phyloP scores from a whole-genome alignment of 2,329 filamentous ascomycete species.

The Daldinia sp. region DNA sequence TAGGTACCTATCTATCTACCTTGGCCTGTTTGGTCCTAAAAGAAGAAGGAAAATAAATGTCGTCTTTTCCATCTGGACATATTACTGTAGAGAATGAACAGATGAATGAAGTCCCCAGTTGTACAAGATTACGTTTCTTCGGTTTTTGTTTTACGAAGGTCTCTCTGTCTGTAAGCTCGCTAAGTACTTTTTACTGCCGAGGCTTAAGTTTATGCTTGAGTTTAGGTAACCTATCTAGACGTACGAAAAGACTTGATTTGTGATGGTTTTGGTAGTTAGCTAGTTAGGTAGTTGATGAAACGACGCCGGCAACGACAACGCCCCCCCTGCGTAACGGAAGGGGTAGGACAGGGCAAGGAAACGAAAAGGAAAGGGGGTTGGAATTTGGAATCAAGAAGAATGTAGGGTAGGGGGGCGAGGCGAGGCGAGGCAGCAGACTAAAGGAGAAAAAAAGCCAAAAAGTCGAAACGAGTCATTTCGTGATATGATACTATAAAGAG shows the following conservation, averaged over 20 bases:
- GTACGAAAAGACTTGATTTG: background rate
- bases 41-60: background rate
- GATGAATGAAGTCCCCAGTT: background rate
- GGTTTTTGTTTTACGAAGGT: background rate
- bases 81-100: conserved; percentile 12
- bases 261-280: background rate
- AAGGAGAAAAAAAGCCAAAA: background rate
- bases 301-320: background rate
- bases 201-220: too few species aligned
- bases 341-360: background rate
- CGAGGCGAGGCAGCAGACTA: background rate
- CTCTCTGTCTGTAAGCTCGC: background rate
- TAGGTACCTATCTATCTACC: conserved; percentile 2
- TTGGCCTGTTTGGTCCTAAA: background rate
- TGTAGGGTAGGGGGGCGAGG: background rate
- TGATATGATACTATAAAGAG: conserved; percentile 34
- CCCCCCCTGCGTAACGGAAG: background rate
- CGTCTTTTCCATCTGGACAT: conserved; percentile 27
- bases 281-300: background rate
- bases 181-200: too few species aligned
- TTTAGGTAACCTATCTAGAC: background rate
- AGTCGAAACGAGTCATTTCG: conserved; percentile 17
- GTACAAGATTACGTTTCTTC: conserved; percentile 22
- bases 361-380: background rate
- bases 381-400: background rate